These are phyloP conservation scores for Leccinum fallax DNA, from an alignment of 1,284 basidiomycete genomes.

Conservation along the genomic window DNA sequence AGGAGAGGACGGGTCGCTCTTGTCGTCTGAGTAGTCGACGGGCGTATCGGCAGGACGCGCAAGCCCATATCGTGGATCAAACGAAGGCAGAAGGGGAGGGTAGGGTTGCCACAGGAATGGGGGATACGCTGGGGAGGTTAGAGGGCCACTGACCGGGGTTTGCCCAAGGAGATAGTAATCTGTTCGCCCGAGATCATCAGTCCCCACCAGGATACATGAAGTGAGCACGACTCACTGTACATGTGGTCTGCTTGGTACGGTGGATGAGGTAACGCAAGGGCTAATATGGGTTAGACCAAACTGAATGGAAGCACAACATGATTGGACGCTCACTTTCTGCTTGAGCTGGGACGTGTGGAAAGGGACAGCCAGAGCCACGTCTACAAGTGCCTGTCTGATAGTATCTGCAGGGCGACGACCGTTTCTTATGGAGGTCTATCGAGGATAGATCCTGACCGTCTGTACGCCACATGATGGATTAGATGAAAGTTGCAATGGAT, in stretches of 20 bases:
- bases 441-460: slow-evolving; percentile 10
- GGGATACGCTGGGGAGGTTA: slow-evolving; percentile 18
- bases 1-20: slow-evolving; percentile 33
- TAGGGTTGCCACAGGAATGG: slow-evolving; percentile 31
- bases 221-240: slow-evolving; percentile 20
- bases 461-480: slow-evolving; percentile 11
- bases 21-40: slow-evolving; percentile 26
- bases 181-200: slow-evolving; percentile 14
- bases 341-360: slow-evolving; percentile 21
- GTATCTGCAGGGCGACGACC: slow-evolving; percentile 25
- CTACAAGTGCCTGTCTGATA: slow-evolving; percentile 29
- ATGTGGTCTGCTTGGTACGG: slow-evolving; percentile 18
- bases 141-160: slow-evolving; percentile 23
- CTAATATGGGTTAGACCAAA: slow-evolving; percentile 17
- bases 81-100: slow-evolving; percentile 14
- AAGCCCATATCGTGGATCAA: slow-evolving; percentile 21
- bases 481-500: slow-evolving; percentile 5
- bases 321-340: slow-evolving; percentile 16
- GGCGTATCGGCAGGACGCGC: slow-evolving; percentile 7
- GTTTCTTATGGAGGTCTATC: slow-evolving; percentile 12
- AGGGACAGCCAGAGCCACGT: slow-evolving; percentile 32
- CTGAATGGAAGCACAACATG: background rate
- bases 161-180: slow-evolving; percentile 23
- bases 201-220: background rate
- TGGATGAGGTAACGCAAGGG: slow-evolving; percentile 9